Evolutionary conservation across 1,139 yeast genomes (phyloP).

Genomic region (Entelexis paramagnoliae): DNA sequence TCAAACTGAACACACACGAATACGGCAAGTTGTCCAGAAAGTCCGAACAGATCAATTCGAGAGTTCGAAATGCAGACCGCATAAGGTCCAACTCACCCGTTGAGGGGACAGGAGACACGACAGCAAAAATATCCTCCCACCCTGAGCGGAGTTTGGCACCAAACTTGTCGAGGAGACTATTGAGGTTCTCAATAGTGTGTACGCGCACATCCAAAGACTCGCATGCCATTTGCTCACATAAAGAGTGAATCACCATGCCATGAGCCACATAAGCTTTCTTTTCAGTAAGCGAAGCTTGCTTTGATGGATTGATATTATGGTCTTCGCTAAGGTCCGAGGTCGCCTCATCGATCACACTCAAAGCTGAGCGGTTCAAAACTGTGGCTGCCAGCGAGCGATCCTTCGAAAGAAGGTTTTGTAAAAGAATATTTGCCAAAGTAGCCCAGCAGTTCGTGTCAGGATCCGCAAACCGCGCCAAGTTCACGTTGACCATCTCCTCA

Average conservation of each 20-base stretch:
- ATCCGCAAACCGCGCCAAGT: slow-evolving; percentile 17
- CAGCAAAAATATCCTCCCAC: slow-evolving; percentile 63
- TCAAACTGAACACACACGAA: slow-evolving; percentile 47
- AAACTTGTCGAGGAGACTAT: slow-evolving; percentile 61
- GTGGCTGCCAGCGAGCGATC: slow-evolving; percentile 21
- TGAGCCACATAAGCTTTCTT: neutral
- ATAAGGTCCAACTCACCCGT: slow-evolving; percentile 50
- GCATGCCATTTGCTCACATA: slow-evolving; percentile 13
- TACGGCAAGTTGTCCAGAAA: slow-evolving; percentile 60
- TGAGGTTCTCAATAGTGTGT: slow-evolving; percentile 50
- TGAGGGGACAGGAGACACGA: slow-evolving; percentile 57
- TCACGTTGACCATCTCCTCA: slow-evolving; percentile 12
- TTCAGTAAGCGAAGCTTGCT: neutral
- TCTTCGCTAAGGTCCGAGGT: slow-evolving; percentile 23
- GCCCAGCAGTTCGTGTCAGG: slow-evolving; percentile 19
- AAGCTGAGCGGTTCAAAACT: slow-evolving; percentile 21
- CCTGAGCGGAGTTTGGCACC: slow-evolving; percentile 49
- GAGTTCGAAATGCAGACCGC: slow-evolving; percentile 36
- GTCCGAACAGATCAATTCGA: slow-evolving; percentile 76
- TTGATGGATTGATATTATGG: neutral
- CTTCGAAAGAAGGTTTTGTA: neutral
- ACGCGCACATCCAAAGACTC: slow-evolving; percentile 47
- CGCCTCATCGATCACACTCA: slow-evolving; percentile 25
- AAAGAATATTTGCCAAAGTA: slow-evolving; percentile 8
- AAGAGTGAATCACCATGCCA: slow-evolving; percentile 9